Evolutionary conservation across 140 eudicot genomes (phyloP).

Genomic region (Ambrosia hybrid): DNA sequence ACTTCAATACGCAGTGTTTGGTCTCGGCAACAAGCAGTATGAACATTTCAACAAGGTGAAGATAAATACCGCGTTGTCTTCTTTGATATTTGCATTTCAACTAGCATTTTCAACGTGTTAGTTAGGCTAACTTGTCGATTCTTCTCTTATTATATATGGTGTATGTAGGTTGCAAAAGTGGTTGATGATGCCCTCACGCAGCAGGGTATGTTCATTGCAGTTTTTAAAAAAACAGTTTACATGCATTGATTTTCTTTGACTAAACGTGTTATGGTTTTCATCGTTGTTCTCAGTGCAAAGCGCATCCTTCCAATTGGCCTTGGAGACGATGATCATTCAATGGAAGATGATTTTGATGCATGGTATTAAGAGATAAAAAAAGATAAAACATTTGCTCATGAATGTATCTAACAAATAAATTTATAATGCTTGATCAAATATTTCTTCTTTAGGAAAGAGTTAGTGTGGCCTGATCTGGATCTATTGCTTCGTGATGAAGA

Average conservation of each 20-base stretch:
- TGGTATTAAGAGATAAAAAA: conserved; percentile 51
- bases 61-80: conserved; percentile 1
- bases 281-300: conserved; percentile 55
- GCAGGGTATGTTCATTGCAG: conserved; percentile 54
- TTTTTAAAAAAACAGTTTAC: not conserved
- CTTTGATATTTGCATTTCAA: not conserved
- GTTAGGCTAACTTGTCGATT: conserved; percentile 22
- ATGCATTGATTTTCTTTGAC: not conserved
- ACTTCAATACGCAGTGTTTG: conserved; percentile 85
- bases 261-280: conserved; percentile 14
- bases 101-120: not conserved
- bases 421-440: conserved; percentile 3
- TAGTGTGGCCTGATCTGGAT: conserved; percentile 94
- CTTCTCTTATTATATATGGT: not conserved
- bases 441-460: conserved; percentile 65
- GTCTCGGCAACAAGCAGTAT: conserved; percentile 91
- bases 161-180: conserved; percentile 67
- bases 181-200: conserved; percentile 65
- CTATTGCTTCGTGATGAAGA: conserved; percentile 71
- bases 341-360: conserved; percentile 93
- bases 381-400: not conserved
- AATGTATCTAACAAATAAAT: not conserved
- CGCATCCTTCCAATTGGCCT: conserved; percentile 88
- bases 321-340: conserved; percentile 95
- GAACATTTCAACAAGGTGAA: conserved; percentile 95